A percentile compares a stretch with the other conserved stretches of the same genome.
phyloP scores from a whole-genome alignment of 495 filamentous ascomycete genomes.

The Tuber calosporum region DNA sequence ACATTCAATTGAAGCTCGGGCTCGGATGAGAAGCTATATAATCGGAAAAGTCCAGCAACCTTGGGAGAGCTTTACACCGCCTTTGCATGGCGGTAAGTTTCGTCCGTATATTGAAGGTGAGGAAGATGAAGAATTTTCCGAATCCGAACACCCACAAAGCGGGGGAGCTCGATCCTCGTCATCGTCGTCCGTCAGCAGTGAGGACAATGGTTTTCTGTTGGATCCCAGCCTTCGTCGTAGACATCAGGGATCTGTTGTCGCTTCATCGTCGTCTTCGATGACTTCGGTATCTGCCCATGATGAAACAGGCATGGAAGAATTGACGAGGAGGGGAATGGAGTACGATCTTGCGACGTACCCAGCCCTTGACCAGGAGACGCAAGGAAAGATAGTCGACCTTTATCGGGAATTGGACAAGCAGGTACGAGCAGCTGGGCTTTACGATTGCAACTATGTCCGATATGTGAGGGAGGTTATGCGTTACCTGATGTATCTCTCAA shows the following conservation, averaged over 20 bases:
- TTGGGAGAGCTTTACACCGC: slow-evolving; percentile 86
- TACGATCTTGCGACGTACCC: slow-evolving; percentile 78
- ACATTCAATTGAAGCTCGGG: slow-evolving; percentile 69
- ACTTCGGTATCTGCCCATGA: slow-evolving; percentile 46
- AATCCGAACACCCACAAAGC: slow-evolving; percentile 30
- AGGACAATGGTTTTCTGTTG: slow-evolving; percentile 34
- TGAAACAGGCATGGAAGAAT: slow-evolving; percentile 62
- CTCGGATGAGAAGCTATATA: slow-evolving; percentile 71
- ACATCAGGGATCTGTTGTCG: slow-evolving; percentile 37
- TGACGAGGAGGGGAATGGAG: slow-evolving; percentile 67
- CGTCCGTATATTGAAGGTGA: slow-evolving; percentile 49
- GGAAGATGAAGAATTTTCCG: slow-evolving; percentile 40
- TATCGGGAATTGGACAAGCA: slow-evolving; percentile 68
- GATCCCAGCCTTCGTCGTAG: slow-evolving; percentile 40
- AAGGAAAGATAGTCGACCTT: slow-evolving; percentile 68
- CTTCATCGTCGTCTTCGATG: slow-evolving; percentile 43
- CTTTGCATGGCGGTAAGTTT: slow-evolving; percentile 87
- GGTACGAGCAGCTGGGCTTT: slow-evolving; percentile 68
- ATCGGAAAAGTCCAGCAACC: slow-evolving; percentile 74
- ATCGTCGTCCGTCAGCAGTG: slow-evolving; percentile 43
- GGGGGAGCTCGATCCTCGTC: slow-evolving; percentile 31
- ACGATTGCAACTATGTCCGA: slow-evolving; percentile 73
- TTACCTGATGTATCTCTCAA: slow-evolving; percentile 62
- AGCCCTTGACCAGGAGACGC: slow-evolving; percentile 63
- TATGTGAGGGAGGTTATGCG: slow-evolving; percentile 70